These are phyloP conservation scores for Neofusicoccum laricinum DNA, from an alignment of 2,329 filamentous ascomycete genomes.

Conservation along the genomic window DNA sequence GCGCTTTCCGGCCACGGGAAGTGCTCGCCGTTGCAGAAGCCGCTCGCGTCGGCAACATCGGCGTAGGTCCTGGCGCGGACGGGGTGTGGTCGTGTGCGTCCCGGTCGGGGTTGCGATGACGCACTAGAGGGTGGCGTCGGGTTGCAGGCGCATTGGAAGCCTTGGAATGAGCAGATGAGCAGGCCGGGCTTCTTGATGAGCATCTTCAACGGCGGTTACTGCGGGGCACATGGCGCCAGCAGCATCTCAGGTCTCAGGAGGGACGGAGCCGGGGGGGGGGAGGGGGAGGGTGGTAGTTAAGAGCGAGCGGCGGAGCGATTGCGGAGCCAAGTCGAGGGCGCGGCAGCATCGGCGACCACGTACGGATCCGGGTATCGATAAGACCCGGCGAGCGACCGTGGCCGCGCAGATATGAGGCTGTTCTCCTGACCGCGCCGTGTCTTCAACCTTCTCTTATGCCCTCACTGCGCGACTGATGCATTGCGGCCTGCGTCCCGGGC, in stretches of 20 bases:
- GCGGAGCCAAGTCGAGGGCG: constrained; percentile 7
- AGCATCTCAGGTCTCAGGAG: not conserved
- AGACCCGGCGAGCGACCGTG: not conserved
- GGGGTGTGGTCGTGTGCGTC: constrained; percentile 29
- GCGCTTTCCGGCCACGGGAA: constrained; percentile 32
- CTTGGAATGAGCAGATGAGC: constrained; percentile 29
- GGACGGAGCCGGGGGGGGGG: not conserved
- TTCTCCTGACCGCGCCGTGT: not conserved
- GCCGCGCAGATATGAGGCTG: not conserved
- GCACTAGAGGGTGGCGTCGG: constrained; percentile 29
- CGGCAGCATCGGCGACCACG: not conserved
- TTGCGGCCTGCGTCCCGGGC: not conserved
- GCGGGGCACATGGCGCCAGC: constrained; percentile 14
- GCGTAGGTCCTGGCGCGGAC: constrained; percentile 26
- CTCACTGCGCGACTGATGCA: not conserved
- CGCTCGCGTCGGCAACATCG: constrained; percentile 21
- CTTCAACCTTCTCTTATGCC: not conserved
- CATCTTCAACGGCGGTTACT: constrained; percentile 26
- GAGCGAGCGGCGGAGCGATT: not conserved
- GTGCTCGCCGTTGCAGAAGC: constrained; percentile 16
- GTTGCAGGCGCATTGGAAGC: constrained; percentile 23
- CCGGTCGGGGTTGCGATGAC: constrained; percentile 37
- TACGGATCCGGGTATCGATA: not conserved
- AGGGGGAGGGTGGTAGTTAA: not conserved
- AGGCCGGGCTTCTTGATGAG: constrained; percentile 35